Conservation (phyloP, 2,329 filamentous ascomycete species). For the Fusarium sp. region DNA sequence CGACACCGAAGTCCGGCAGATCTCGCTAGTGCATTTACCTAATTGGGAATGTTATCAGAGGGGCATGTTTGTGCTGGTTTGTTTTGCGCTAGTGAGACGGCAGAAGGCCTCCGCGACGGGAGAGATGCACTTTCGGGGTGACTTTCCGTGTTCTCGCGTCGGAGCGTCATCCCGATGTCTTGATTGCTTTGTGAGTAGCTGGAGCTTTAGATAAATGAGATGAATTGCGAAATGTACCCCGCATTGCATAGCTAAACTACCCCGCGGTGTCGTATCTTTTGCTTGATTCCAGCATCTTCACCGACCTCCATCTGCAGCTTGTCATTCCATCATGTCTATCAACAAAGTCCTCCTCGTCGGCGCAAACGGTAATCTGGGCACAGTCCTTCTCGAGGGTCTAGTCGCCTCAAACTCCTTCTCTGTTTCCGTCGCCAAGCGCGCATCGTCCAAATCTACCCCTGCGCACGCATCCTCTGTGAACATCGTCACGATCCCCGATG, state of each 20-base stretch:
- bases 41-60: not conserved
- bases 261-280: slow-evolving; percentile 15
- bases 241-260: slow-evolving; percentile 8
- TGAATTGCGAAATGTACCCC: slow-evolving; percentile 12
- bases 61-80: not conserved
- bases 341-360: slow-evolving; percentile 48
- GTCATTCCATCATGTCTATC: slow-evolving; percentile 33
- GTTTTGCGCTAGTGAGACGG: not conserved
- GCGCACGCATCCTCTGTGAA: slow-evolving; percentile 31
- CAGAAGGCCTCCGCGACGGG: slow-evolving; percentile 10
- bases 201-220: not conserved
- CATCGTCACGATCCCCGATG: slow-evolving; percentile 41
- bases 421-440: slow-evolving; percentile 63
- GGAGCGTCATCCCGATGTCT: slow-evolving; percentile 14
- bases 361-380: slow-evolving; percentile 52
- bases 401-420: slow-evolving; percentile 52
- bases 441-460: slow-evolving; percentile 42
- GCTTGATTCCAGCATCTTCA: not conserved
- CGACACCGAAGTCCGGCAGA: not conserved
- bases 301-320: not conserved
- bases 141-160: slow-evolving; percentile 15
- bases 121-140: slow-evolving; percentile 1
- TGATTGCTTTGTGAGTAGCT: not conserved
- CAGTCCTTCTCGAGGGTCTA: slow-evolving; percentile 49
- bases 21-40: not conserved